Conservation (phyloP, 768 basidiomycete genomes). For the Lactarius indigo region DNA sequence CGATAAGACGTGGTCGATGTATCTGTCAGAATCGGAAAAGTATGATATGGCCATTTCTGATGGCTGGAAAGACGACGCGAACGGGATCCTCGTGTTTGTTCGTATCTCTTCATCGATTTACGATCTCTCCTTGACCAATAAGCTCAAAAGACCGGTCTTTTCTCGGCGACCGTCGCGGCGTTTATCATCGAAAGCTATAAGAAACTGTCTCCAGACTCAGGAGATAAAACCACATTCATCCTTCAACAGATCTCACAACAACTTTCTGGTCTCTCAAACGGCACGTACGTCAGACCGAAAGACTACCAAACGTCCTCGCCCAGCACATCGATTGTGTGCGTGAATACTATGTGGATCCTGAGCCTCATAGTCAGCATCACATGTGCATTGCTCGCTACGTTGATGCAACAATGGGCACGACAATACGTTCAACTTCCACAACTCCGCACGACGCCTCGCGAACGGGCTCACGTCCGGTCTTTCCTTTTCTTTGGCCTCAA, state of each 20-base stretch:
- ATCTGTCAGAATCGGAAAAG: constrained; percentile 7
- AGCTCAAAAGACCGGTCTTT: constrained; percentile 24
- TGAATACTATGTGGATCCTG: constrained; percentile 18
- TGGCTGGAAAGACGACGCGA: not conserved
- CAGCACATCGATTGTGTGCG: not conserved
- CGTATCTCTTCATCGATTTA: not conserved
- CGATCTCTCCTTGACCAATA: not conserved
- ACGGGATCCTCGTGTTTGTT: not conserved
- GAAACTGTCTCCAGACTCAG: not conserved
- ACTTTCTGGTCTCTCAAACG: not conserved
- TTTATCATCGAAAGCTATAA: constrained; percentile 16
- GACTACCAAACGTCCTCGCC: not conserved
- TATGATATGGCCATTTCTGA: constrained; percentile 5
- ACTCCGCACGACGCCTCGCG: not conserved
- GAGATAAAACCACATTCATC: constrained; percentile 7
- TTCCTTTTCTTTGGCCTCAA: constrained; percentile 17
- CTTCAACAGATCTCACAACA: constrained; percentile 16
- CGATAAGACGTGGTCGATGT: constrained; percentile 14
- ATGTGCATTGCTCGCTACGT: constrained; percentile 16
- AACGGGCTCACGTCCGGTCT: constrained; percentile 14
- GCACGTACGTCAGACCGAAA: not conserved
- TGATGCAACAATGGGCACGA: constrained; percentile 19
- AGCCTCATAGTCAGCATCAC: constrained; percentile 17
- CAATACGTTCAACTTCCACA: constrained; percentile 9
- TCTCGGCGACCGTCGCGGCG: constrained; percentile 26